Conservation (phyloP, 139 green algal species). For the Tetradesmus lagerheimii region DNA sequence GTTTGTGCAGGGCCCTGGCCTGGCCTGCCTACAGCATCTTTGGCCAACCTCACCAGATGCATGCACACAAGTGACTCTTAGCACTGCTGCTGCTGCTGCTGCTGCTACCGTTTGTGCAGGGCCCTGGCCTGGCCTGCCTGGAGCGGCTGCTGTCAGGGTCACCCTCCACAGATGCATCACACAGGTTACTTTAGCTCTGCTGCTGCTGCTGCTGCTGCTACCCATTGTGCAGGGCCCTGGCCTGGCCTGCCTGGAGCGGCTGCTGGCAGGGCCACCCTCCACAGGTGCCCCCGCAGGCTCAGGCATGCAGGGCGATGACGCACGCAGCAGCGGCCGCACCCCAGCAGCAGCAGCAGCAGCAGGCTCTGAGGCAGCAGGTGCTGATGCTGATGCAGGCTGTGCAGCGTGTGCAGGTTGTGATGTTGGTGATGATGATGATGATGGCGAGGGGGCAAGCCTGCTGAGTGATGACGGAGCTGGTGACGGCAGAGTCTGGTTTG, state of each 20-base stretch:
- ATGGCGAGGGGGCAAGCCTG: not conserved
- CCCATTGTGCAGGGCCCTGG: slow-evolving; percentile 31
- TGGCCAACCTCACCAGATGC: too few species aligned
- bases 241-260: slow-evolving; percentile 50
- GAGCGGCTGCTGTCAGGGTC: not conserved
- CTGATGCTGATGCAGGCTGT: not conserved
- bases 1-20: not conserved
- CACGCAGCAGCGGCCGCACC: not conserved
- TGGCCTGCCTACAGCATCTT: too few species aligned
- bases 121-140: not conserved
- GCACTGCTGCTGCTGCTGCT: slow-evolving; percentile 15
- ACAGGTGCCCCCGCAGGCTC: slow-evolving; percentile 38
- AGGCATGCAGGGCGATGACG: not conserved
- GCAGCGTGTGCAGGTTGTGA: not conserved
- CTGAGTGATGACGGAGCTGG: not conserved
- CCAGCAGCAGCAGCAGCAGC: not conserved
- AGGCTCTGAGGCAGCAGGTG: not conserved
- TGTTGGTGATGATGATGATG: not conserved
- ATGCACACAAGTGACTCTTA: too few species aligned
- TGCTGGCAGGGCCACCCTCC: slow-evolving; percentile 42
- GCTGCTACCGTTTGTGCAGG: not conserved
- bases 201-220: not conserved
- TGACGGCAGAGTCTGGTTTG: slow-evolving; percentile 12
- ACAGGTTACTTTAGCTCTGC: too few species aligned
- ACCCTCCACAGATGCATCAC: not conserved